Base-by-base conservation (phyloP, 257 asterid genomes). In the Solanum neorickii region DNA sequence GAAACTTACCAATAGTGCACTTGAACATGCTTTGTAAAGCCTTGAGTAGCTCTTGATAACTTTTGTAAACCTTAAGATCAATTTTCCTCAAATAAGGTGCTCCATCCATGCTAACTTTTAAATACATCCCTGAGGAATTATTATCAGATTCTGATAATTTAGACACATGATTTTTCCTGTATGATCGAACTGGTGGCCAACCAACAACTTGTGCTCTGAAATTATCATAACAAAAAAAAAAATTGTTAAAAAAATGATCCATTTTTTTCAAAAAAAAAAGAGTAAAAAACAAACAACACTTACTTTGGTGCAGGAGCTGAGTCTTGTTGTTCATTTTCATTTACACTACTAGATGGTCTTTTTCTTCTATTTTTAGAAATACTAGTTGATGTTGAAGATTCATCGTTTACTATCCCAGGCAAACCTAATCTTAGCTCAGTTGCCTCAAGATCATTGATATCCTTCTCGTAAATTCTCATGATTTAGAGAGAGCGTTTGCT, bases 81-180 rank as follows among this genome's bases (percentile, higher is more conserved):
- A 97, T 90, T 88, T 97, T 97, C 89, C 99, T 94, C 1, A 97
- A 75, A 72, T 93, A 96, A 6, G 99, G 98, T 88, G 98, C 99
- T 87, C 99, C 99, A 85, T 95, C 99, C 99, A 97, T 94, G 91
- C 99, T 94, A 89, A 97, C 99, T 87, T 97, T 97, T 85, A 97
- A 95, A 59, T 90, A 97, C 92, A 93, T 92, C 78, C 94, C 98
- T 11, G 92, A 85, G 1, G 88, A 92, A 12, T 9, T 65, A 12
- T n/a, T 84, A 27, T 96, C 98, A 8, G 93, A 59, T 31, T 91
- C 97, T 18, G 90, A 52, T 52, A 6, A 4, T 46, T 93, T 91
- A 87, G 94, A 14, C 0, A 89, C 91, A 52, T 60, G 69, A 60
- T 94, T 95, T 86, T 94, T 97, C 90, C 98, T 88, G 95, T 91